Evolutionary conservation across 495 filamentous ascomycete genomes (phyloP), one percentile per base, ranked within the genome.

Genomic region (Xylaria castorea): DNA sequence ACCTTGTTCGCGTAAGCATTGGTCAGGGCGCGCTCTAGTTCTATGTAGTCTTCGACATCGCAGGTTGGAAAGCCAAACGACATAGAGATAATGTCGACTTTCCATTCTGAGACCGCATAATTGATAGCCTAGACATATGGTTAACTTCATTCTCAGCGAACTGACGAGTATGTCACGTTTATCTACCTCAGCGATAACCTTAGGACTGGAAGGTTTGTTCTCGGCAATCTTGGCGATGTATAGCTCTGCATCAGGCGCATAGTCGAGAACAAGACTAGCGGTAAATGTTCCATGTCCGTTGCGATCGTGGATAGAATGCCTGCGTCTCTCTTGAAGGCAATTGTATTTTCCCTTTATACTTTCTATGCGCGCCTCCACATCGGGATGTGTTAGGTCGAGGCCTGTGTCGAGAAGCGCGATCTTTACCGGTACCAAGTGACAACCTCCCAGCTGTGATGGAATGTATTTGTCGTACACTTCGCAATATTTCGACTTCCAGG

Each of bases 61-160:
- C 55, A 16, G 8, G 25, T 53, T 11, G 60, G 62, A 55, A 76
- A 66, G 12, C 72, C 75, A 36, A 76, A 74, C 11, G 75, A 76
- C 72, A 76, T 76, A 0, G 72, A 72, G 25, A 76, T 76, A n/a
- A 76, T 72, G 46, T 76, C 72, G 12, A 74, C 75, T 27, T 74
- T 74, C 61, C 51, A 68, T 68, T n/a, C 8, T 2, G 66, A 44
- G 20, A 71, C 53, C 1, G 73, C 75, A 22, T 55, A 42, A 40
- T 55, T 44, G 22, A 76, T 76, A 44, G 74, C 74, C 74, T 76
- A 22, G 7, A 48, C 38, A 22, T n/a, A 5, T 50, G 42, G 53
- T 32, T 64, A 50, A 32, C 14, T 34, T 22, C 1, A 22, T 40
- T 40, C 7, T 40, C 9, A 40, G 38, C 1, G 38, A 40, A 9